Conservation (phyloP, 352 stramenopile genomes). For the Pilasporangium apinafurcum region DNA sequence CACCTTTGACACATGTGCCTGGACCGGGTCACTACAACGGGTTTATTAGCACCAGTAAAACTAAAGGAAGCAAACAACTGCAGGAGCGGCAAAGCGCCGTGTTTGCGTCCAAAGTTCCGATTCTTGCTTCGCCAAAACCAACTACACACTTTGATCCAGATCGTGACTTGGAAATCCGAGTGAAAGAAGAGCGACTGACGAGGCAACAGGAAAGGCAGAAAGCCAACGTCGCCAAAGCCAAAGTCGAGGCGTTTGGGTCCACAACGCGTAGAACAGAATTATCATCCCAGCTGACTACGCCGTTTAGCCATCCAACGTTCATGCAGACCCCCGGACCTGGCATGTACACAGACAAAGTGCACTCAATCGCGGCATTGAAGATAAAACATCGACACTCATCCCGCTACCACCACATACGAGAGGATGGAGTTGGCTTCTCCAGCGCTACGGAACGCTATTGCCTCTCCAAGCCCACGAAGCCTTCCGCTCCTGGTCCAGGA, state of each 20-base stretch:
- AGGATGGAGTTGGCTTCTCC: slow-evolving; percentile 61
- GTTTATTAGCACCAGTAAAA: slow-evolving; percentile 1
- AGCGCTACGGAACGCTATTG: slow-evolving; percentile 59
- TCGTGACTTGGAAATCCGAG: slow-evolving; percentile 49
- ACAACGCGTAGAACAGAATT: slow-evolving; percentile 49
- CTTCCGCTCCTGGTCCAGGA: slow-evolving; percentile 31
- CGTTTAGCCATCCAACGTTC: slow-evolving; percentile 53
- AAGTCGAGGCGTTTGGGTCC: slow-evolving; percentile 67
- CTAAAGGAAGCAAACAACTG: slow-evolving; percentile 9
- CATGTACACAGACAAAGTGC: slow-evolving; percentile 26
- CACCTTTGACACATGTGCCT: slow-evolving; percentile 32
- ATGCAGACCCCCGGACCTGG: slow-evolving; percentile 51
- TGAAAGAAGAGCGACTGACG: slow-evolving; percentile 39
- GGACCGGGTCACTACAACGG: slow-evolving; percentile 57
- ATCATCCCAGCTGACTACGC: slow-evolving; percentile 43
- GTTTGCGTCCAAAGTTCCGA: slow-evolving; percentile 72
- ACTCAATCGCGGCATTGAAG: slow-evolving; percentile 4
- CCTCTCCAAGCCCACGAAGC: slow-evolving; percentile 31
- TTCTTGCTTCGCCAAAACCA: slow-evolving; percentile 38
- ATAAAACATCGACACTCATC: slow-evolving; percentile 1
- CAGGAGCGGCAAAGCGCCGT: slow-evolving; percentile 43
- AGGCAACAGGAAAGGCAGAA: slow-evolving; percentile 20
- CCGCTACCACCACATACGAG: slow-evolving; percentile 22
- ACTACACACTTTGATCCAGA: slow-evolving; percentile 43
- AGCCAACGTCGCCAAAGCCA: slow-evolving; percentile 12